Conservation (phyloP, 129 eudicot genomes). For the Solidago caesia region DNA sequence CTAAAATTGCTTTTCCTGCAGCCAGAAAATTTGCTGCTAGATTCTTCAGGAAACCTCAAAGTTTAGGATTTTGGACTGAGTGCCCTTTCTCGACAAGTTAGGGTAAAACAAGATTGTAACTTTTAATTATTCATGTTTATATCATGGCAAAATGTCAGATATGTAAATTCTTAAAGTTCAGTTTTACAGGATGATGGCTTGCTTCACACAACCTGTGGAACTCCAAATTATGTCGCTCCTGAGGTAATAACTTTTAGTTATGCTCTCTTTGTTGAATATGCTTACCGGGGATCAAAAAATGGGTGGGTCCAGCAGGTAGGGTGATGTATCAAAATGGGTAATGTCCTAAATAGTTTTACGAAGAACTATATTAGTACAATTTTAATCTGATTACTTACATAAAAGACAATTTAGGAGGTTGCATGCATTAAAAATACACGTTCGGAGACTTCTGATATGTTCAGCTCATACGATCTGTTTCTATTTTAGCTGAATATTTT, state of each 20-base stretch:
- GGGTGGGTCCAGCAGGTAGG: neutral
- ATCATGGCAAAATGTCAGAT: conserved; percentile 2
- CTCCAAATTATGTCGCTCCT: conserved; percentile 91
- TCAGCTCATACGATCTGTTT: neutral
- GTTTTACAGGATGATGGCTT: conserved; percentile 71
- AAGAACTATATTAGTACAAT: too few species aligned
- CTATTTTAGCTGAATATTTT: neutral
- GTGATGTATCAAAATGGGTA: neutral
- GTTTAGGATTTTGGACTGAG: conserved; percentile 98
- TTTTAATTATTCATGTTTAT: conserved; percentile 6
- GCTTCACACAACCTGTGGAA: conserved; percentile 87
- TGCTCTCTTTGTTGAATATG: conserved; percentile 7
- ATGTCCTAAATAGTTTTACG: neutral
- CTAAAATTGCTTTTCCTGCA: conserved; percentile 30
- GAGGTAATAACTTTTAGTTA: conserved; percentile 47
- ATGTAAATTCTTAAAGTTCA: neutral
- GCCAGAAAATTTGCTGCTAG: conserved; percentile 95
- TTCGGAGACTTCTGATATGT: neutral
- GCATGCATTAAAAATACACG: neutral
- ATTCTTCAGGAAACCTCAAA: conserved; percentile 86
- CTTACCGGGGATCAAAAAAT: neutral
- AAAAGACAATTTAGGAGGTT: neutral
- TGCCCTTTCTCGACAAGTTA: conserved; percentile 90
- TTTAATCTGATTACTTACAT: neutral
- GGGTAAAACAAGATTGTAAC: conserved; percentile 48